These are phyloP conservation scores for Rhodotorula diobovata DNA, from an alignment of 768 basidiomycete genomes.

Conservation along the genomic window DNA sequence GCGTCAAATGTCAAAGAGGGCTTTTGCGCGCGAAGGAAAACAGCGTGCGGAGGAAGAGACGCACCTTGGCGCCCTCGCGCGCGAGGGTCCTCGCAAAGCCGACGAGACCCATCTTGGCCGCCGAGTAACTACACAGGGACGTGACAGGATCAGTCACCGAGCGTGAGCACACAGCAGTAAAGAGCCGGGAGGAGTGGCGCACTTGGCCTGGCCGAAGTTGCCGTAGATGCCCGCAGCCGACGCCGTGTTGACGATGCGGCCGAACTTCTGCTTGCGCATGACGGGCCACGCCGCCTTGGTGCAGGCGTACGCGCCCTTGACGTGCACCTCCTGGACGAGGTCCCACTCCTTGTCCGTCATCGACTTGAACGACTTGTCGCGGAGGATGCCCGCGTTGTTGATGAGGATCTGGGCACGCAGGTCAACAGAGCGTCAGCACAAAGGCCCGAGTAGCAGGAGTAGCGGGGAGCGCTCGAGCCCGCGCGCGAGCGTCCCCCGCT, in stretches of 20 bases:
- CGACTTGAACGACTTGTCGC: constrained; percentile 71
- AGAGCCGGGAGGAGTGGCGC: not conserved
- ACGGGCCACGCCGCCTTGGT: constrained; percentile 93
- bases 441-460: no score
- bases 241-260: constrained; percentile 87
- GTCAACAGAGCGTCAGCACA: not conserved
- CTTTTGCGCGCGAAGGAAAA: no score
- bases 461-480: no score
- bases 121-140: constrained; percentile 68
- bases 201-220: constrained; percentile 45
- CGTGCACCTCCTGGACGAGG: constrained; percentile 53
- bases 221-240: constrained; percentile 74
- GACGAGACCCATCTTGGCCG: constrained; percentile 94
- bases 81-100: constrained; percentile 90
- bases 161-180: not conserved
- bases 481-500: no score
- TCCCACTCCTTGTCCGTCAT: constrained; percentile 70
- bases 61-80: constrained; percentile 71
- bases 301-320: constrained; percentile 88
- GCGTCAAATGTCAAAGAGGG: no score
- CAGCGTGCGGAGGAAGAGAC: not conserved
- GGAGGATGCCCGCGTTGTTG: constrained; percentile 57
- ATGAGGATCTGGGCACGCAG: constrained; percentile 56
- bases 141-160: not conserved
- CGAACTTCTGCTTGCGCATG: constrained; percentile 91